A percentile compares a stretch with the other conserved stretches of the same genome.
Evolutionary conservation across 2,329 filamentous ascomycete genomes (phyloP).

Genomic region (Epichloe typhina): DNA sequence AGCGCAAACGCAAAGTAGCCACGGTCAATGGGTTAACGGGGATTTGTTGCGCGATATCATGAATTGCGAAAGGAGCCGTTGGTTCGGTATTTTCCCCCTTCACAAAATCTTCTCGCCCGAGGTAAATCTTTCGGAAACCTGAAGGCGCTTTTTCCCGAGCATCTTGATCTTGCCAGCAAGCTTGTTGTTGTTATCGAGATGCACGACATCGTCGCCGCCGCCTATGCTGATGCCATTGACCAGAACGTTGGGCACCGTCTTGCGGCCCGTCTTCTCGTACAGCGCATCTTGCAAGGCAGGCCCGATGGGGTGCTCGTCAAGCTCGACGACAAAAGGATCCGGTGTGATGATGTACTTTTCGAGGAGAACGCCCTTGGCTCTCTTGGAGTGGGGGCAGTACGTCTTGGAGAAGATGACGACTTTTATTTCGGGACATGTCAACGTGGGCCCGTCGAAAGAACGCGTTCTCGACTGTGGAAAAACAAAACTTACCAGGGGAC

Average conservation of each 20-base stretch:
- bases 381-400: slow-evolving; percentile 77
- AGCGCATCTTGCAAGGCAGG: slow-evolving; percentile 58
- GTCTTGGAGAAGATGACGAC: slow-evolving; percentile 95
- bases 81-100: slow-evolving; percentile 2
- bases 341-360: slow-evolving; percentile 76
- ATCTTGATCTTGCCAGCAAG: slow-evolving; percentile 59
- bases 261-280: slow-evolving; percentile 59
- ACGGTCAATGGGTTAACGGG: too few species aligned
- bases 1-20: too few species aligned
- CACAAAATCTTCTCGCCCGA: slow-evolving; percentile 6
- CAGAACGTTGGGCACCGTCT: slow-evolving; percentile 85
- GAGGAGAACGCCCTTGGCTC: slow-evolving; percentile 74
- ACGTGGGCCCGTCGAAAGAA: background rate
- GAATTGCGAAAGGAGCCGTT: too few species aligned
- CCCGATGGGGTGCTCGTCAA: slow-evolving; percentile 72
- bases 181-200: slow-evolving; percentile 51
- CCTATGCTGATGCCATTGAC: slow-evolving; percentile 82
- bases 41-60: too few species aligned
- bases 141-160: slow-evolving; percentile 55
- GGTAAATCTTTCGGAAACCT: slow-evolving; percentile 35
- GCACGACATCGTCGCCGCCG: slow-evolving; percentile 73
- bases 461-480: background rate
- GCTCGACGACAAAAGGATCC: slow-evolving; percentile 74
- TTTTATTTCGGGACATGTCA: slow-evolving; percentile 22
- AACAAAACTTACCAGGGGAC: slow-evolving; percentile 54